These are phyloP conservation scores for Solanum pimpinellifolium DNA, from an alignment of 257 asterid genomes.

Conservation along the genomic window DNA sequence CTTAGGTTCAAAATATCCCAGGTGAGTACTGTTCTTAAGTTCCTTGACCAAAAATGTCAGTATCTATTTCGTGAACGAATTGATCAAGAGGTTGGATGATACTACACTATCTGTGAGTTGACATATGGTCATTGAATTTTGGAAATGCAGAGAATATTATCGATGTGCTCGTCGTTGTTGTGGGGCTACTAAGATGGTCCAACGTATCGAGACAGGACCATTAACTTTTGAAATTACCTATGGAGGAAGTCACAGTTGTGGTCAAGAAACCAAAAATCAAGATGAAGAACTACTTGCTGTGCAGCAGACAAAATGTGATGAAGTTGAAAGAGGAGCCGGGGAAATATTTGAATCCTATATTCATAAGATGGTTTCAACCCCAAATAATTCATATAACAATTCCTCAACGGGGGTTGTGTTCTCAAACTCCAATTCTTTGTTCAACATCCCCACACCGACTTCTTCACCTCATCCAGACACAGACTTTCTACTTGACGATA, in stretches of 20 bases:
- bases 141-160: background rate
- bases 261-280: background rate
- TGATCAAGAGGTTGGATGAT: background rate
- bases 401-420: background rate
- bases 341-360: background rate
- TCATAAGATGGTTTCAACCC: background rate
- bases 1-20: constrained; percentile 27
- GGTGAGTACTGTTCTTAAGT: constrained; percentile 5
- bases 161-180: background rate
- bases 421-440: background rate
- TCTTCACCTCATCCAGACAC: background rate
- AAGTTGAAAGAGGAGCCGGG: background rate
- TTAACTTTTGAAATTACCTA: background rate
- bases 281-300: background rate
- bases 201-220: background rate
- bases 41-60: background rate
- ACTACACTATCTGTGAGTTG: background rate
- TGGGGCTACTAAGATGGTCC: background rate
- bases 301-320: background rate
- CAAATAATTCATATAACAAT: background rate
- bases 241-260: constrained; percentile 7
- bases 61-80: background rate
- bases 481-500: rapidly evolving
- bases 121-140: background rate
- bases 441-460: background rate